These are phyloP conservation scores for Saccharomyces hybrid DNA, from an alignment of 1,139 yeast species.

Conservation along the genomic window DNA sequence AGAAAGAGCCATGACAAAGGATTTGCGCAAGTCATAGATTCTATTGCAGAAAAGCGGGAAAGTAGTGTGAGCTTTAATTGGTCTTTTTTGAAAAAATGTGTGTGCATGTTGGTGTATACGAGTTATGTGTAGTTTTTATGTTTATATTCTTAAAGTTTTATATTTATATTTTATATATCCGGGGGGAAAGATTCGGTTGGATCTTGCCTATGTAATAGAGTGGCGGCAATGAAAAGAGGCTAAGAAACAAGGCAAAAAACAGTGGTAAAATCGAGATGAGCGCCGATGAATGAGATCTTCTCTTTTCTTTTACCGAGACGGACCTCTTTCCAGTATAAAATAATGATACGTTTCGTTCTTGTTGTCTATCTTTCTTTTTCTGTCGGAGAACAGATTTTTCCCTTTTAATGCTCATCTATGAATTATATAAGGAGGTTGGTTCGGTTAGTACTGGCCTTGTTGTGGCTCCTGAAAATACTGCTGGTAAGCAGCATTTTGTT, in stretches of 20 bases:
- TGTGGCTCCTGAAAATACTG: conserved; percentile 50
- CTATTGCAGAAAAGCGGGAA: not conserved
- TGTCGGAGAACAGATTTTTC: not conserved
- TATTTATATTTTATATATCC: not conserved
- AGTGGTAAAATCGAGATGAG: not conserved
- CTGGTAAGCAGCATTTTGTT: conserved; percentile 48
- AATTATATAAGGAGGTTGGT: not conserved
- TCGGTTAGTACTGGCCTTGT: conserved; percentile 35
- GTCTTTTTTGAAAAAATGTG: not conserved
- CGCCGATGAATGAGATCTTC: not conserved
- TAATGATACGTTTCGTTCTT: not conserved
- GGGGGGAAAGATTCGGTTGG: not conserved
- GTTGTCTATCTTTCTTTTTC: not conserved
- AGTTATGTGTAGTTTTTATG: not conserved
- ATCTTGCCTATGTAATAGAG: not conserved
- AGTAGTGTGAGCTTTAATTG: not conserved
- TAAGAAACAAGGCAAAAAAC: not conserved
- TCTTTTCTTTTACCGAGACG: not conserved
- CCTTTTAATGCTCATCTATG: not conserved
- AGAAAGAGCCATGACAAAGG: not conserved
- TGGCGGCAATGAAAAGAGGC: not conserved
- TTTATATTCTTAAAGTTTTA: not conserved
- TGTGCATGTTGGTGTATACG: conserved; percentile 1
- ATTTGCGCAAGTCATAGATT: not conserved
- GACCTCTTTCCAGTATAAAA: not conserved